Base-by-base conservation (phyloP, 2,329 filamentous ascomycete genomes). In the Colletotrichum sublineola region DNA sequence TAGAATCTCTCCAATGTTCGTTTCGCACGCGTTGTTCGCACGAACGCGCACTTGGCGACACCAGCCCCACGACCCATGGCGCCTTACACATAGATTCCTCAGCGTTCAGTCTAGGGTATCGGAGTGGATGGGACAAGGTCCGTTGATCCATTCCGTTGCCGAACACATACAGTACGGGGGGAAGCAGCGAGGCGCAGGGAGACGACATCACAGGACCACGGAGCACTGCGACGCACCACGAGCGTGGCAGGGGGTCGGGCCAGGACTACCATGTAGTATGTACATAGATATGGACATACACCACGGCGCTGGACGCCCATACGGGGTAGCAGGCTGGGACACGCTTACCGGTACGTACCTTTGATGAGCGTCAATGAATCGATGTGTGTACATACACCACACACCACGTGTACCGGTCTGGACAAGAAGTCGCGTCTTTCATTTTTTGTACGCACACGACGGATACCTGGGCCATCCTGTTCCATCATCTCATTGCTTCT, bases 121-220 rank as follows among this genome's bases (percentile, higher is more conserved):
- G 18, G 64, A 63, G 57, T 57, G 68, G 64, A 57, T 50, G 61
- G 57, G 65, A 53, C 60, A 60, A 56, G 58, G 36, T 60, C 58
- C 66, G 60, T 42, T 58, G 65, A 68, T 68, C 64, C 65, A 71
- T 71, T 63, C 60, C 62, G 61, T 40, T 63, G 44, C 52, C 48
- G 52, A 40, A 44, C 50, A 58, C 52, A 56, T 60, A 68, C 52
- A 63, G 63, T 24, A 58, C 65, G 66, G 60, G 31, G 31, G 40
- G 24, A 24, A 24, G 65, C 69, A 64, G 65, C 60, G 60, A 72
- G 69, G 66, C 66, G 69, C 69, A 72, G 69, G 66, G 40, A 64
- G 66, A 63, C 53, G 65, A 72, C 60, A 72, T 72, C 69, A 72
- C 69, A 72, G 69, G 69, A 72, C 69, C 69, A 61, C 69, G 55